Conservation (phyloP, 2,329 filamentous ascomycete genomes). For the Claviceps sorghi region DNA sequence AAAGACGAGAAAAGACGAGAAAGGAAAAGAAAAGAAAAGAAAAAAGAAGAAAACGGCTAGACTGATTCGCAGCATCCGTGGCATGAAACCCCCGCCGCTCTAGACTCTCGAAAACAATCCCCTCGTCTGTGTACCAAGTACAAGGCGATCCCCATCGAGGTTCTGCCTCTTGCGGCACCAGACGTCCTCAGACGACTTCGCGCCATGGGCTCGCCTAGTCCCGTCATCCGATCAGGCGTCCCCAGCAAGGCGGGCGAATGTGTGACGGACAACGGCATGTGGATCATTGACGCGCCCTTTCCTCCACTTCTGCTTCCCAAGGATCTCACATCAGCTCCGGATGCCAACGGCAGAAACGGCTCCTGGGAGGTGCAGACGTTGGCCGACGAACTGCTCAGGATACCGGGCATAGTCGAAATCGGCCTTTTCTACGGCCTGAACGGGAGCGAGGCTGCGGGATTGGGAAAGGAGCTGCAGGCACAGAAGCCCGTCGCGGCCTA, state of each 20-base stretch:
- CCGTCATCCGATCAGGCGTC: constrained; percentile 56
- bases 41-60: not conserved
- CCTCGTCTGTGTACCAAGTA: constrained; percentile 59
- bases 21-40: too few relatives aligned
- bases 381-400: constrained; percentile 58
- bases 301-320: constrained; percentile 49
- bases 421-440: constrained; percentile 79
- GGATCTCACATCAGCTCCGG: constrained; percentile 35
- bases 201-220: constrained; percentile 56
- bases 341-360: constrained; percentile 36
- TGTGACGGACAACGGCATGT: constrained; percentile 42
- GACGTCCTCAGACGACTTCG: constrained; percentile 61
- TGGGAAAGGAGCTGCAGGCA: constrained; percentile 48
- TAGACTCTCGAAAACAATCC: constrained; percentile 87
- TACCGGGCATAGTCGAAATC: constrained; percentile 81
- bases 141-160: constrained; percentile 84
- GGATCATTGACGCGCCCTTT: constrained; percentile 90
- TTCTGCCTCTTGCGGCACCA: constrained; percentile 69
- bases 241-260: constrained; percentile 71
- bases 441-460: constrained; percentile 45
- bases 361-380: constrained; percentile 69
- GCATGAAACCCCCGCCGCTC: not conserved
- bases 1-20: not conserved
- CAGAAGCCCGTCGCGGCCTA: constrained; percentile 91
- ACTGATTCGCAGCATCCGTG: not conserved